A percentile compares a stretch with the other conserved stretches of the same genome.
These are phyloP conservation scores for Singerocomus inundabilis DNA, from an alignment of 1,284 basidiomycete species.

Conservation along the genomic window DNA sequence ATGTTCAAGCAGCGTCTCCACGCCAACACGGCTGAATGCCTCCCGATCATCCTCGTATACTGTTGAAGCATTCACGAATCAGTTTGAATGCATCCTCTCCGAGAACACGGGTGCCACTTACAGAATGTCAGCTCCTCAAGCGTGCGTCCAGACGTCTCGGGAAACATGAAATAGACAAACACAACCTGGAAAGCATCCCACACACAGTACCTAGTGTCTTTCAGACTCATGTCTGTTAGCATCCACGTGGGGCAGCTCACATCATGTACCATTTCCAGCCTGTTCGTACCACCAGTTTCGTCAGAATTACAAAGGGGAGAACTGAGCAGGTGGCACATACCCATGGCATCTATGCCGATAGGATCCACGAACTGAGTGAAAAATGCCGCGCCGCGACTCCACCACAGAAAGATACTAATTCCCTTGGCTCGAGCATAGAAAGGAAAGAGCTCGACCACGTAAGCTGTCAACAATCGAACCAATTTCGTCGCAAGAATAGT, in stretches of 20 bases:
- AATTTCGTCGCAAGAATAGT: background rate
- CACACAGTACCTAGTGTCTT: constrained; percentile 37
- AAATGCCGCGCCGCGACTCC: constrained; percentile 10
- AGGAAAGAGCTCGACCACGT: constrained; percentile 27
- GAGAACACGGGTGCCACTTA: too few relatives aligned
- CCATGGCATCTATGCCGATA: too few relatives aligned
- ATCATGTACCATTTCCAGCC: too few relatives aligned
- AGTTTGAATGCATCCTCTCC: too few relatives aligned
- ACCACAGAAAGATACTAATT: constrained; percentile 19
- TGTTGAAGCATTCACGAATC: too few relatives aligned
- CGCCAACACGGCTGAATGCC: too few relatives aligned
- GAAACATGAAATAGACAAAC: too few relatives aligned
- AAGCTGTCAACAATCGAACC: constrained; percentile 11
- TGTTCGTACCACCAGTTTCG: background rate
- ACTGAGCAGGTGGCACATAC: too few relatives aligned
- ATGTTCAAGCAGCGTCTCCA: too few relatives aligned
- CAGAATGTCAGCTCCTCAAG: constrained; percentile 62
- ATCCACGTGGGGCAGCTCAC: too few relatives aligned
- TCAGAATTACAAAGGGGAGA: background rate
- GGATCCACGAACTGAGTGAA: constrained; percentile 12
- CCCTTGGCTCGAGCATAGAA: constrained; percentile 21
- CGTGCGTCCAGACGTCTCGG: constrained; percentile 52
- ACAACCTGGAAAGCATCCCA: too few relatives aligned
- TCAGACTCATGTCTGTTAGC: background rate
- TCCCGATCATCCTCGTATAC: too few relatives aligned